Conservation (phyloP, 116 monocot species). For the Iris pallida region DNA sequence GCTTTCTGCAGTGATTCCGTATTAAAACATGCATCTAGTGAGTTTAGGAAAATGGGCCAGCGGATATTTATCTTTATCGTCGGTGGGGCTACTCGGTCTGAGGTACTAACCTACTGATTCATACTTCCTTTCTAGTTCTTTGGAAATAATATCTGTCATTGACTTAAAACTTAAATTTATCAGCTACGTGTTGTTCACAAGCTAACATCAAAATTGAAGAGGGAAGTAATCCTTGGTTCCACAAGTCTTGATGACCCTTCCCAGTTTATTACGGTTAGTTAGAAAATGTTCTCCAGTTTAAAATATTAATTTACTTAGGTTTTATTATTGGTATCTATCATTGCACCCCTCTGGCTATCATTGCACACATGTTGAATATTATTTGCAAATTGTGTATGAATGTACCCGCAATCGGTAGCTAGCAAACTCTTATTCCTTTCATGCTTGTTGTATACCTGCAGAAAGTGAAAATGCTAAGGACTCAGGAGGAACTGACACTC, state of each 20-base stretch:
- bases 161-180: neutral
- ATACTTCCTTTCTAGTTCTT: neutral
- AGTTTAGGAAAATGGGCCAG: constrained; percentile 64
- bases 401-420: too few relatives aligned
- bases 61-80: constrained; percentile 65
- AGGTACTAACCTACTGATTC: constrained; percentile 26
- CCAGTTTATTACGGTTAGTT: constrained; percentile 61
- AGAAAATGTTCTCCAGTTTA: too few relatives aligned
- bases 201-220: constrained; percentile 47
- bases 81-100: constrained; percentile 75
- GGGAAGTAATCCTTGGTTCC: constrained; percentile 65
- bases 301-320: too few relatives aligned
- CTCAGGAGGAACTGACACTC: too few relatives aligned
- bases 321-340: too few relatives aligned
- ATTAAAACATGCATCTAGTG: constrained; percentile 52
- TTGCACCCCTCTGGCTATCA: too few relatives aligned
- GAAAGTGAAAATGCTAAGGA: too few relatives aligned
- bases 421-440: too few relatives aligned
- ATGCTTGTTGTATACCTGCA: too few relatives aligned
- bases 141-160: neutral
- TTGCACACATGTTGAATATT: too few relatives aligned
- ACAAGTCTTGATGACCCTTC: constrained; percentile 69
- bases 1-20: constrained; percentile 53
- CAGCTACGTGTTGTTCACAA: constrained; percentile 59
- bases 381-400: too few relatives aligned